Conservation (phyloP, 2,329 filamentous ascomycete species). For the Cordyceps militaris region DNA sequence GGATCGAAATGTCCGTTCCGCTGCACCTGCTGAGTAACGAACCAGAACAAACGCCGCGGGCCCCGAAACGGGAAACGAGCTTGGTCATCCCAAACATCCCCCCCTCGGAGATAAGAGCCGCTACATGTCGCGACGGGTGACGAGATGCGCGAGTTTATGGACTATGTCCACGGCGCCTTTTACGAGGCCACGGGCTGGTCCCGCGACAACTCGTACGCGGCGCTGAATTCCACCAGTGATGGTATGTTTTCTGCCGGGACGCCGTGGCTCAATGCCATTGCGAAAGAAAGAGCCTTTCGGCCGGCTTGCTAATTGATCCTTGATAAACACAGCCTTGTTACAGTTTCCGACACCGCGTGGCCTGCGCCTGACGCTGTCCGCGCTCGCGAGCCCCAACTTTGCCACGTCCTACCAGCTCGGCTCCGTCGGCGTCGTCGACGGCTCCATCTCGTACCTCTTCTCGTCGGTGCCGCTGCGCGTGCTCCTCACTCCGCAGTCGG, state of each 20-base stretch:
- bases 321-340: slow-evolving; percentile 58
- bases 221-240: slow-evolving; percentile 75
- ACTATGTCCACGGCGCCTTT: slow-evolving; percentile 89
- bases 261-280: background rate
- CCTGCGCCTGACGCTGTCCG: slow-evolving; percentile 79
- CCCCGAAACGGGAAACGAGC: background rate
- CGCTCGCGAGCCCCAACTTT: slow-evolving; percentile 86
- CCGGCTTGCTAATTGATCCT: background rate
- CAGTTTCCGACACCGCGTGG: slow-evolving; percentile 83
- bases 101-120: background rate
- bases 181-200: slow-evolving; percentile 83
- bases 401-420: slow-evolving; percentile 90
- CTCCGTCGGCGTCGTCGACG: slow-evolving; percentile 84
- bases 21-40: background rate
- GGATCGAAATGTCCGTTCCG: no score
- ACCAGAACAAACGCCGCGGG: background rate
- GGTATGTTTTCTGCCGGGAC: slow-evolving; percentile 39
- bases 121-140: slow-evolving; percentile 2
- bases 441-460: slow-evolving; percentile 95
- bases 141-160: slow-evolving; percentile 92
- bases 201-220: slow-evolving; percentile 83
- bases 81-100: background rate
- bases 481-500: slow-evolving; percentile 60
- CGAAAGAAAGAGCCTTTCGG: background rate
- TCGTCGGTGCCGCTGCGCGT: slow-evolving; percentile 72